Evolutionary conservation across 768 basidiomycete genomes (phyloP).

Genomic region (Asterophora parasitica): DNA sequence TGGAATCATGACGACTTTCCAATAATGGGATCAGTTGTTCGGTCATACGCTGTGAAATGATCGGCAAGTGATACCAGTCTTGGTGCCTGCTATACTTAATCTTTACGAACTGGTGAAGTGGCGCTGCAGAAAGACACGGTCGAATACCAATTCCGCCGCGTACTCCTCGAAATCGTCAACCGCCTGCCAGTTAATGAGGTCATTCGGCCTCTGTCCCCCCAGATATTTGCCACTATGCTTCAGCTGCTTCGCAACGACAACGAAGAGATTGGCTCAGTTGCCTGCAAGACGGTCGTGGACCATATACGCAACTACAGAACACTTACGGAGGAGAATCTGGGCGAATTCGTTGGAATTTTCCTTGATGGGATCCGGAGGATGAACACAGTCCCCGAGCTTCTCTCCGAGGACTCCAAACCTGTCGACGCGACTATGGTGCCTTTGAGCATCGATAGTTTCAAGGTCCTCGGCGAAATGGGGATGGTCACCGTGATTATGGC

Average conservation of each 20-base stretch:
- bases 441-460: conserved; percentile 83
- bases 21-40: no score
- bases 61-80: conserved; percentile 71
- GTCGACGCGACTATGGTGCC: conserved; percentile 55
- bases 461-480: conserved; percentile 90
- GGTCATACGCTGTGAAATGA: no score
- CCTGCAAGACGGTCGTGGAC: conserved; percentile 91
- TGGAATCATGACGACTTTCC: no score
- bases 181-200: conserved; percentile 79
- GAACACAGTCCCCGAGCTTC: conserved; percentile 66
- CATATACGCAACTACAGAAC: conserved; percentile 73
- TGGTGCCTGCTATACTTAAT: conserved; percentile 70
- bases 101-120: conserved; percentile 66
- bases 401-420: conserved; percentile 58
- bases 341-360: conserved; percentile 78
- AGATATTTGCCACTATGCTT: conserved; percentile 77
- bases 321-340: conserved; percentile 66
- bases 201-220: conserved; percentile 60
- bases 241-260: conserved; percentile 85
- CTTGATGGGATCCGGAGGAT: conserved; percentile 76
- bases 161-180: conserved; percentile 85
- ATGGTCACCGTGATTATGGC: conserved; percentile 88
- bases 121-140: conserved; percentile 60
- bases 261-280: conserved; percentile 89
- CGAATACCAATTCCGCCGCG: conserved; percentile 82